Evolutionary conservation across 2,329 filamentous ascomycete species (phyloP).

Genomic region (Trichoderma gracile): DNA sequence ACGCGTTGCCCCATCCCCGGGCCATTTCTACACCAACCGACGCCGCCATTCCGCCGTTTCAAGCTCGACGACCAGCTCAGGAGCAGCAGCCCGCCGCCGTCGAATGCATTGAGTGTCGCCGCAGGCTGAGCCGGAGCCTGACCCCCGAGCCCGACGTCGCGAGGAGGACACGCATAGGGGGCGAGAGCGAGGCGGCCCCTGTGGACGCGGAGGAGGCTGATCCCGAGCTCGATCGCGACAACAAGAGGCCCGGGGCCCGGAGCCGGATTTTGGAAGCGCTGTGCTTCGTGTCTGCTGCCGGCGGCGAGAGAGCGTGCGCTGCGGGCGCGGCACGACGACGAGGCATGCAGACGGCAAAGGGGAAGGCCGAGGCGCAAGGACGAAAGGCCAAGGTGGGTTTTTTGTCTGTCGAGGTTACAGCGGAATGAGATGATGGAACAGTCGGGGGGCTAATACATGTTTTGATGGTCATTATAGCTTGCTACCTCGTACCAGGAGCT

Average conservation of each 20-base stretch:
- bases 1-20: too few relatives aligned
- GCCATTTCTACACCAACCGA: neutral
- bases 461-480: slow-evolving; percentile 60
- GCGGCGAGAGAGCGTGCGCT: slow-evolving; percentile 17
- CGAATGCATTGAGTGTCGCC: slow-evolving; percentile 24
- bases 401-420: neutral
- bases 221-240: neutral
- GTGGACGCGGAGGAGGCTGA: neutral
- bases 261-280: slow-evolving; percentile 7
- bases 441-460: neutral
- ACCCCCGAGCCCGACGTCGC: slow-evolving; percentile 21
- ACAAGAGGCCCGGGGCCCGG: neutral
- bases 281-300: neutral
- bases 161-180: slow-evolving; percentile 13
- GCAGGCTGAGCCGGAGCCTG: slow-evolving; percentile 25
- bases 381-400: slow-evolving; percentile 60
- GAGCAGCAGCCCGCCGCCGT: slow-evolving; percentile 5
- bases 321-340: slow-evolving; percentile 32
- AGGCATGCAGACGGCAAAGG: slow-evolving; percentile 57
- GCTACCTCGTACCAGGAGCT: slow-evolving; percentile 95
- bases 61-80: neutral
- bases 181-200: slow-evolving; percentile 7
- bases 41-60: slow-evolving; percentile 15
- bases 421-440: neutral
- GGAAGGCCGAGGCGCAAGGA: slow-evolving; percentile 58